A percentile compares a stretch with the other conserved stretches of the same genome.
phyloP scores from a whole-genome alignment of 768 basidiomycete species.

The Lepiota subincarnata region DNA sequence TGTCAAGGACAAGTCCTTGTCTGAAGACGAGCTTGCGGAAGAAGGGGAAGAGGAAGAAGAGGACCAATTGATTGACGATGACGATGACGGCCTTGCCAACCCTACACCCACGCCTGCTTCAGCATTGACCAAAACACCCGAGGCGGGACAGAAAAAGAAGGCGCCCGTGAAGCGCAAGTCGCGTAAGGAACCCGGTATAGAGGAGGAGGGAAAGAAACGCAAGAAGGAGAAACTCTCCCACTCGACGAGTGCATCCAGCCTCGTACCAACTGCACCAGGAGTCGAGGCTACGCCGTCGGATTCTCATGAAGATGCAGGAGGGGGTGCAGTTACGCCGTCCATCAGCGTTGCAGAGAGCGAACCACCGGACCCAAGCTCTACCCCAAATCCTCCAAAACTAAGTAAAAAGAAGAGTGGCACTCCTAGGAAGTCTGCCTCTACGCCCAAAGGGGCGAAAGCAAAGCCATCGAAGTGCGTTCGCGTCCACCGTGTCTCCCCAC shows the following conservation, averaged over 20 bases:
- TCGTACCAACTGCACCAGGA: conserved; percentile 37
- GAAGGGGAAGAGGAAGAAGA: conserved; percentile 65
- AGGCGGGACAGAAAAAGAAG: conserved; percentile 46
- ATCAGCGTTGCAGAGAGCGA: conserved; percentile 15
- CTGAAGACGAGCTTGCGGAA: conserved; percentile 37
- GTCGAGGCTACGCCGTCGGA: conserved; percentile 39
- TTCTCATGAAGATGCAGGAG: conserved; percentile 31
- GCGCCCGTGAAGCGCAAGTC: conserved; percentile 46
- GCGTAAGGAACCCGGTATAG: conserved; percentile 48
- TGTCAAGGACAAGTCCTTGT: conserved; percentile 15
- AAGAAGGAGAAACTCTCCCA: conserved; percentile 35
- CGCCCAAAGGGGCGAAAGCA: conserved; percentile 40
- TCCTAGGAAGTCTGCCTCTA: conserved; percentile 19
- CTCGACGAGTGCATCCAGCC: conserved; percentile 31
- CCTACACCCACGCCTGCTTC: conserved; percentile 27
- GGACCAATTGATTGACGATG: conserved; percentile 74
- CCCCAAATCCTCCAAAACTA: conserved; percentile 27
- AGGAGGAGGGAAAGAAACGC: conserved; percentile 43
- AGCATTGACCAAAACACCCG: conserved; percentile 20
- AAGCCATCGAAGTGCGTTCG: conserved; percentile 31
- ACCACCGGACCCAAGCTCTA: conserved; percentile 14
- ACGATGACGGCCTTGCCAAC: conserved; percentile 27
- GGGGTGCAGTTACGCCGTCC: conserved; percentile 18
- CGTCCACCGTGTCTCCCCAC: background rate
- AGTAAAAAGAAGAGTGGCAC: conserved; percentile 45